Evolutionary conservation across 148 eudicot genomes (phyloP).

Genomic region (Agrostemma githago): DNA sequence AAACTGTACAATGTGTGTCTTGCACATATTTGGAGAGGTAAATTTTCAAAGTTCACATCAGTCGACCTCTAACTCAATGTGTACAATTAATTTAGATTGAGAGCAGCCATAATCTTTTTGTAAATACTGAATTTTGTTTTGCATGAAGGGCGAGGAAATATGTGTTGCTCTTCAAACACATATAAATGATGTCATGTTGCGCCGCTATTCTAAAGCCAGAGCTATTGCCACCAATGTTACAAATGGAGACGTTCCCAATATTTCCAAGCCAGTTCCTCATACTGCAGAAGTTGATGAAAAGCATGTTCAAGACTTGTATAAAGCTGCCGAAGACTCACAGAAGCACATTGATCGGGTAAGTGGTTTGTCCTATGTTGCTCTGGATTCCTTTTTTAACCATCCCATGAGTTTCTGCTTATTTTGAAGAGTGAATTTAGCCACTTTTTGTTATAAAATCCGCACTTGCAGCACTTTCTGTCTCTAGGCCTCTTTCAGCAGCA

Average conservation of each 20-base stretch:
- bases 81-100: too few relatives aligned
- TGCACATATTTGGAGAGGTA: background rate
- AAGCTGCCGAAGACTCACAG: slow-evolving; percentile 82
- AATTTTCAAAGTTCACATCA: too few relatives aligned
- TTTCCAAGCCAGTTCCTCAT: slow-evolving; percentile 40
- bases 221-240: slow-evolving; percentile 40
- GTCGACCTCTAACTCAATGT: too few relatives aligned
- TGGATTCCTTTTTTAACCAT: background rate
- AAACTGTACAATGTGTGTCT: slow-evolving; percentile 1
- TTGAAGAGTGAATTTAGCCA: too few relatives aligned
- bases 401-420: too few relatives aligned
- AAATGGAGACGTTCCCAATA: slow-evolving; percentile 53
- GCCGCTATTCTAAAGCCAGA: slow-evolving; percentile 95
- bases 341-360: slow-evolving; percentile 62
- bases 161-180: slow-evolving; percentile 99
- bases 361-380: background rate
- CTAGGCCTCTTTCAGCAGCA: too few relatives aligned
- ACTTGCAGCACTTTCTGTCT: too few relatives aligned
- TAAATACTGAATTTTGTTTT: background rate
- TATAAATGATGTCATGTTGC: slow-evolving; percentile 98
- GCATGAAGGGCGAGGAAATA: slow-evolving; percentile 86
- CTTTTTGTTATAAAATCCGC: too few relatives aligned
- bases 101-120: too few relatives aligned
- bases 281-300: slow-evolving; percentile 59
- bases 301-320: slow-evolving; percentile 67